Percentiles rank a stretch among this genome's conserved stretches.
These are phyloP conservation scores for Saccharomycopsis sp. DNA, from an alignment of 805 yeast genomes.

Conservation along the genomic window DNA sequence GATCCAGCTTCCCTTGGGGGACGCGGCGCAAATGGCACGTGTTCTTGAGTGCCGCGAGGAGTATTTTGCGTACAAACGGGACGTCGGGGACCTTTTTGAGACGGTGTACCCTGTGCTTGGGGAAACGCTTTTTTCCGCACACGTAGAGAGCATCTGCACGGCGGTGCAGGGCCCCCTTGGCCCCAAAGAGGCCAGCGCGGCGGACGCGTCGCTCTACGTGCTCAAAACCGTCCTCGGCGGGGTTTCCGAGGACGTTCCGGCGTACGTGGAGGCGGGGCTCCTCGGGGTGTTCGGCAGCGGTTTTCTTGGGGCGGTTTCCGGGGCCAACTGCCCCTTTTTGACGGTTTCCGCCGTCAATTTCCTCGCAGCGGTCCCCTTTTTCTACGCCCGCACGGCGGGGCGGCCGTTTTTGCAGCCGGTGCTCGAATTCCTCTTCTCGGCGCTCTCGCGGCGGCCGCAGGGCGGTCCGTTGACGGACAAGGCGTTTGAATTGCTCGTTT, in stretches of 20 bases:
- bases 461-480: neutral
- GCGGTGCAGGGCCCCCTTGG: neutral
- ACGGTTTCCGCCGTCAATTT: constrained; percentile 48
- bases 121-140: constrained; percentile 37
- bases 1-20: constrained; percentile 34
- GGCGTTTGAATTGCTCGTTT: constrained; percentile 33
- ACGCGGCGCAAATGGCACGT: constrained; percentile 26
- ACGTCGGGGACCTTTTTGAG: constrained; percentile 73
- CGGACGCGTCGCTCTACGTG: constrained; percentile 60
- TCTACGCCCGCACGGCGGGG: constrained; percentile 44
- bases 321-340: constrained; percentile 29
- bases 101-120: constrained; percentile 62
- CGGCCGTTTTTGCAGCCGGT: constrained; percentile 40
- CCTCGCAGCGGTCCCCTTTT: constrained; percentile 54
- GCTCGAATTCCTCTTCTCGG: constrained; percentile 48
- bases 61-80: constrained; percentile 62
- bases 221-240: constrained; percentile 42
- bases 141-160: constrained; percentile 29
- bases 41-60: constrained; percentile 36
- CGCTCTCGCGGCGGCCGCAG: constrained; percentile 27
- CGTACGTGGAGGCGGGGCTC: too few species aligned
- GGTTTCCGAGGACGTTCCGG: constrained; percentile 28
- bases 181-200: constrained; percentile 27
- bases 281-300: too few species aligned
- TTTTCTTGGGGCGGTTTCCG: constrained; percentile 28